Evolutionary conservation across 2,329 filamentous ascomycete genomes (phyloP), one percentile per base, ranked within the genome.

Genomic region (Alternaria conjuncta): DNA sequence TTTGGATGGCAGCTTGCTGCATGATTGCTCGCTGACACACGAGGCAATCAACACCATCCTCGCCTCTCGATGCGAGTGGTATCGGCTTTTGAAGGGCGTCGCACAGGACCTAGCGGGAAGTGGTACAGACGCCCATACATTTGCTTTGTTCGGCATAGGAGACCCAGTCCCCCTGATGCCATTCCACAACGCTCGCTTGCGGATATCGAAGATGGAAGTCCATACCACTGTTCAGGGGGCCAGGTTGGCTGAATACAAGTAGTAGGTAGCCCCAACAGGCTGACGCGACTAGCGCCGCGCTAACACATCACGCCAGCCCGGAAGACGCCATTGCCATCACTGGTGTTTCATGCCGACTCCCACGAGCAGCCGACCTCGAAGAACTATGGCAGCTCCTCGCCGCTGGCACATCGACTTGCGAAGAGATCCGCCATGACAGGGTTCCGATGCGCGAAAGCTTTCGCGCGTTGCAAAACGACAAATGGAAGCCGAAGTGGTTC

Each of bases 11-110:
- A 46, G 59, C 15, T 15, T 43, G 10, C 56, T 61, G 20, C 13
- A 28, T 12, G 32, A 49, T 5, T 57, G 59, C 26, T 61, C 59
- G 36, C 53, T 61, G 25, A 61, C 59, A 23, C n/a, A 68, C 32
- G 66, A 71, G 20, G 55, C 57, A 23, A 61, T 73, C 25, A 59
- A 55, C 5, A 66, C 62, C 18, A 72, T 72, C n/a, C 64, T 73
- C 28, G 68, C 64, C 3, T 66, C 68, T 36, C 60, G 66, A 7
- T 71, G 71, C 50, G 68, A 73, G 50, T 73, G 71, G 69, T 69
- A 69, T 55, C 62, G 18, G 23, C 62, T 73, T 13, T 43, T 73
- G 21, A 62, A 63, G 10, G 55, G 63, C 20, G 47, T 71, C 6
- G 67, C 69, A 9, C 55, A 68, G 28, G 70, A 70, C 21, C 62